A percentile compares a stretch with the other conserved stretches of the same genome.
phyloP scores from a whole-genome alignment of 2,329 filamentous ascomycete species.

The Penicillium sp. region DNA sequence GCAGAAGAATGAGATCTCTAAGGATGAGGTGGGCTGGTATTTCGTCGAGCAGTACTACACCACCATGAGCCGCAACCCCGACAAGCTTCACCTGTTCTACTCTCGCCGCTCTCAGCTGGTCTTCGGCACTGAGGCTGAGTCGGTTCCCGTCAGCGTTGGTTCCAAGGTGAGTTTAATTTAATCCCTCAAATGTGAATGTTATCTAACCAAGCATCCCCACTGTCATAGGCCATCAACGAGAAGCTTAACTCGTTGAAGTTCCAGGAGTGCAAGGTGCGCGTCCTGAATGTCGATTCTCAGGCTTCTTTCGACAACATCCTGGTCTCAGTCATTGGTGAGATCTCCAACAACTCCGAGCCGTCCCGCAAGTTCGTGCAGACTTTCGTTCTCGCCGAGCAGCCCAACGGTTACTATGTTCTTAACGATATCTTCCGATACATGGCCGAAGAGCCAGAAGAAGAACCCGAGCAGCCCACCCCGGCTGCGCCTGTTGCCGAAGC shows the following conservation, averaged over 20 bases:
- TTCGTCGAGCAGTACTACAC: conserved; percentile 99
- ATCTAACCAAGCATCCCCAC: conserved; percentile 21
- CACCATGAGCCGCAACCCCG: conserved; percentile 88
- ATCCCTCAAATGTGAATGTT: neutral
- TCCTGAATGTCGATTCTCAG: conserved; percentile 97
- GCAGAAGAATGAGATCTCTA: conserved; percentile 55
- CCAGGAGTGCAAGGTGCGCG: conserved; percentile 96
- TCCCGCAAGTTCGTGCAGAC: conserved; percentile 97
- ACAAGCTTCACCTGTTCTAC: conserved; percentile 95
- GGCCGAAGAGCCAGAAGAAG: conserved; percentile 67
- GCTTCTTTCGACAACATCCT: conserved; percentile 90
- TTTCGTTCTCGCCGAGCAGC: conserved; percentile 93
- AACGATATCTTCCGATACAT: conserved; percentile 98
- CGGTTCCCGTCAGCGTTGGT: conserved; percentile 81
- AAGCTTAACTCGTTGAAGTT: conserved; percentile 91
- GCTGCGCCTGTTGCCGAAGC: conserved; percentile 45
- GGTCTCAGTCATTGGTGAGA: conserved; percentile 97
- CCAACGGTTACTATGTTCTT: conserved; percentile 94
- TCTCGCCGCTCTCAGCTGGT: conserved; percentile 95
- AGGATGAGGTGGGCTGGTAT: conserved; percentile 98
- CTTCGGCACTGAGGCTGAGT: conserved; percentile 85
- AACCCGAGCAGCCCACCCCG: conserved; percentile 46
- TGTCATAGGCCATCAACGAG: conserved; percentile 77
- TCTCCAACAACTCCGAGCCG: conserved; percentile 87
- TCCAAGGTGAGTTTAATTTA: conserved; percentile 68